Percentiles rank a stretch among this genome's conserved stretches.
phyloP scores from a whole-genome alignment of 495 filamentous ascomycete genomes.

The Melanomma pulvis-pyrius region DNA sequence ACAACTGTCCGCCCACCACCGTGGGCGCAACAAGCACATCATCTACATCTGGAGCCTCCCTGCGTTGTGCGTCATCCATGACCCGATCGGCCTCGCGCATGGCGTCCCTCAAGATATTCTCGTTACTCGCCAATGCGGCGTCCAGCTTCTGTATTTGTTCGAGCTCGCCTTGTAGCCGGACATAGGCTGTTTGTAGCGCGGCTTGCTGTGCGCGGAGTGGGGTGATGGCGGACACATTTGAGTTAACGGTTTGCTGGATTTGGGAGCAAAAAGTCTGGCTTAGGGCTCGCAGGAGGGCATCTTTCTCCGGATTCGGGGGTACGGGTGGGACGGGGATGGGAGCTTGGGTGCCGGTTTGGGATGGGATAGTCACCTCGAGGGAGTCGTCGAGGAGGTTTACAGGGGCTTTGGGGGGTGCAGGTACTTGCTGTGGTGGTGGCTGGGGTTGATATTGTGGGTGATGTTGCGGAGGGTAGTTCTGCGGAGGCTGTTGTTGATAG shows the following conservation, averaged over 20 bases:
- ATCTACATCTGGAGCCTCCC: constrained; percentile 69
- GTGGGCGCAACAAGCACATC: constrained; percentile 91
- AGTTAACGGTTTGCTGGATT: constrained; percentile 62
- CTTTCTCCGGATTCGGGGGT: constrained; percentile 95
- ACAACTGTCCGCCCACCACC: constrained; percentile 89
- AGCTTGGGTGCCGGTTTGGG: constrained; percentile 47
- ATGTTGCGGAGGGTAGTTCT: constrained; percentile 16
- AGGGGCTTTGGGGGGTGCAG: constrained; percentile 45
- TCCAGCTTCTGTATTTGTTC: constrained; percentile 68
- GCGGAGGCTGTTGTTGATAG: constrained; percentile 18
- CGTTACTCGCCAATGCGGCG: constrained; percentile 72
- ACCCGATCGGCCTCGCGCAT: constrained; percentile 78
- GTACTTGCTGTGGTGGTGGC: constrained; percentile 26
- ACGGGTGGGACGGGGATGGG: constrained; percentile 74
- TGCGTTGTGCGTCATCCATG: constrained; percentile 64
- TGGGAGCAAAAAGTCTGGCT: constrained; percentile 67
- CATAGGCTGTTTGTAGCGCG: constrained; percentile 70
- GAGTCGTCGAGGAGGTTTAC: constrained; percentile 69
- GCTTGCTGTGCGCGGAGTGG: constrained; percentile 77
- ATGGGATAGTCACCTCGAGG: constrained; percentile 67
- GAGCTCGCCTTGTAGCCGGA: constrained; percentile 70
- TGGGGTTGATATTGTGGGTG: constrained; percentile 28
- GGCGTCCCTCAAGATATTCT: constrained; percentile 71
- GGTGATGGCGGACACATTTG: constrained; percentile 69
- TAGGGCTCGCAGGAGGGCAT: constrained; percentile 78